Percentiles rank a stretch among this genome's conserved stretches.
Conservation (phyloP, 2,329 filamentous ascomycete species). For the Ophiostoma montium region DNA sequence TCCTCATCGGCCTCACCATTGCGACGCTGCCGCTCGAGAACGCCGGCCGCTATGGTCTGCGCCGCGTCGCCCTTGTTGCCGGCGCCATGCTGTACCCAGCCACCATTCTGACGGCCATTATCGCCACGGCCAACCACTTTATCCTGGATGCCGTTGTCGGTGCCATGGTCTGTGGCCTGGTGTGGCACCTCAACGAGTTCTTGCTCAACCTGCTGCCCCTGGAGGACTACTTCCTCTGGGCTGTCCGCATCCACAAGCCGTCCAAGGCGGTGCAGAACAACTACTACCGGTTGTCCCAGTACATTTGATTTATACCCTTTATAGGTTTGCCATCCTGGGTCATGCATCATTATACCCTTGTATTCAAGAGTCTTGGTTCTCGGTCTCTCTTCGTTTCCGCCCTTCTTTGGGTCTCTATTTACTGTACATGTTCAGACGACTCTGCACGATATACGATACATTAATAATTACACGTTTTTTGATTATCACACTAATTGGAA, state of each 20-base stretch:
- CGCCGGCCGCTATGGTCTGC: conserved; percentile 30
- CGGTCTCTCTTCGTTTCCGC: not conserved
- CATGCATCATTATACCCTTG: not conserved
- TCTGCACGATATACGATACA: not conserved
- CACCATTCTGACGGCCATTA: conserved; percentile 51
- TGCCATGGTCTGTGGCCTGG: conserved; percentile 47
- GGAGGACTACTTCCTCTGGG: conserved; percentile 51
- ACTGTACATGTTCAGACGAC: not conserved
- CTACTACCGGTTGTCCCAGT: not conserved
- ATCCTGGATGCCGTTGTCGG: conserved; percentile 58
- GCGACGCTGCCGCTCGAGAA: conserved; percentile 43
- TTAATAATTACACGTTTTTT: too few species aligned
- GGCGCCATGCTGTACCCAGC: conserved; percentile 50
- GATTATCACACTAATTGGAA: too few species aligned
- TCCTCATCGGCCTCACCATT: conserved; percentile 57
- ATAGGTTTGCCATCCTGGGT: not conserved
- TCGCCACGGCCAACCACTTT: conserved; percentile 61
- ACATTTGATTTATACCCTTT: not conserved
- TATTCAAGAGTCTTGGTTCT: not conserved
- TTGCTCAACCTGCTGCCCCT: conserved; percentile 49
- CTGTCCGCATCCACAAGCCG: conserved; percentile 12
- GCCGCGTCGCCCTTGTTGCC: conserved; percentile 29
- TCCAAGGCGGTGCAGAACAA: not conserved
- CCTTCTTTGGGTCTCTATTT: not conserved
- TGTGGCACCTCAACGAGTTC: conserved; percentile 41